phyloP scores from a whole-genome alignment of 805 yeast species.

The Candida odintsovae region DNA sequence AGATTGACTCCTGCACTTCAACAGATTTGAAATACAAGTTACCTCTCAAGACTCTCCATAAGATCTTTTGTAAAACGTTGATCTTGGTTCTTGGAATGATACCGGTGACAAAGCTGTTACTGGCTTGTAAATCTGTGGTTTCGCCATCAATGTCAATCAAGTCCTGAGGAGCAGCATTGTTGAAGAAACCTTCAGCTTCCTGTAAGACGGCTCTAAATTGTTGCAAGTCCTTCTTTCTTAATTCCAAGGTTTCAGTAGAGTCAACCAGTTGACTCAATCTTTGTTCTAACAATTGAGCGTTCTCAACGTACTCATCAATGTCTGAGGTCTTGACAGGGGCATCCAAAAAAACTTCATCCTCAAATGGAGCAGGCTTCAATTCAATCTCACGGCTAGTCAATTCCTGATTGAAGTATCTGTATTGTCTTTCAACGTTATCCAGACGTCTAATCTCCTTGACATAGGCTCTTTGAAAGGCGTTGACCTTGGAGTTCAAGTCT shows the following conservation, averaged over 20 bases:
- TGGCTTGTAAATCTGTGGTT: slow-evolving; percentile 27
- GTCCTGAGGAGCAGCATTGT: slow-evolving; percentile 4
- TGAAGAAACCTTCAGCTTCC: slow-evolving; percentile 45
- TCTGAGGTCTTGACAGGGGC: slow-evolving; percentile 25
- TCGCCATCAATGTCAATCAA: slow-evolving; percentile 9
- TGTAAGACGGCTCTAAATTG: slow-evolving; percentile 53
- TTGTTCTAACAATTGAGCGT: slow-evolving; percentile 67
- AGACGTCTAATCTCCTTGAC: slow-evolving; percentile 82
- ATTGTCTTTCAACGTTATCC: slow-evolving; percentile 85
- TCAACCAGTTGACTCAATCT: slow-evolving; percentile 68
- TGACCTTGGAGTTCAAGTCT: slow-evolving; percentile 78
- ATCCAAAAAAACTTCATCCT: slow-evolving; percentile 7
- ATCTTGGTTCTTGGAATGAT: slow-evolving; percentile 72
- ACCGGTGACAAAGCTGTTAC: slow-evolving; percentile 59
- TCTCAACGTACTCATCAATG: slow-evolving; percentile 61
- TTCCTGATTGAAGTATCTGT: slow-evolving; percentile 48
- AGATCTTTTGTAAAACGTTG: slow-evolving; percentile 66
- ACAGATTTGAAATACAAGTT: slow-evolving; percentile 72
- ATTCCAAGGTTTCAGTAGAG: slow-evolving; percentile 57
- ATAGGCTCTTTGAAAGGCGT: slow-evolving; percentile 84
- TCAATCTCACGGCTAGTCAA: slow-evolving; percentile 43
- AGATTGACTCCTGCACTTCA: slow-evolving; percentile 67
- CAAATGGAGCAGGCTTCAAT: slow-evolving; percentile 24
- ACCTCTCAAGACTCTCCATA: slow-evolving; percentile 94
- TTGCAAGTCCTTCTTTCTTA: slow-evolving; percentile 55